These are phyloP conservation scores for Clonostachys rosea DNA, from an alignment of 2,329 filamentous ascomycete genomes.

Conservation along the genomic window DNA sequence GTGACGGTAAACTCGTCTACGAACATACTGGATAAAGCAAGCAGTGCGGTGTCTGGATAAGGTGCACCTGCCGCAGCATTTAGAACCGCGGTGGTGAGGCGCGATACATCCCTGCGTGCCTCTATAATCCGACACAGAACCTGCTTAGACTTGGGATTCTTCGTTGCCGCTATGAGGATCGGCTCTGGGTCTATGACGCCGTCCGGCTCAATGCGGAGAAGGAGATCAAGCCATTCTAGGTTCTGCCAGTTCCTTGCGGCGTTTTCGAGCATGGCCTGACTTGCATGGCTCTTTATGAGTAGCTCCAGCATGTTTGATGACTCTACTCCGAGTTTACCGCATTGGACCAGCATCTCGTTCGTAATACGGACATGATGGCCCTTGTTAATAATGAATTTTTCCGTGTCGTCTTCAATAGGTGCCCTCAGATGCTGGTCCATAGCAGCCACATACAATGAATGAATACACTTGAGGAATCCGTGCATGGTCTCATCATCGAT, in stretches of 20 bases:
- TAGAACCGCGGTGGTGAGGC: no score
- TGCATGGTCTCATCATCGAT: not conserved
- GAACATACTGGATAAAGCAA: no score
- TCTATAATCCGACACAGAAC: no score
- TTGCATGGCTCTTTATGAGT: not conserved
- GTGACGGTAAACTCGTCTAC: no score
- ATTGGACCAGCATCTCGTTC: not conserved
- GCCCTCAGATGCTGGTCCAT: not conserved
- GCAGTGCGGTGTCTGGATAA: no score
- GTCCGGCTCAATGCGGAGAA: not conserved
- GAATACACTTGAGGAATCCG: not conserved
- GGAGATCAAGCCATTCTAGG: not conserved
- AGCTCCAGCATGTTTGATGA: not conserved
- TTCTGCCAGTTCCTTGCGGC: not conserved
- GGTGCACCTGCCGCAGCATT: no score
- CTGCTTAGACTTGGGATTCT: not conserved
- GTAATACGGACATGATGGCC: not conserved
- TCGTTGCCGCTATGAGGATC: not conserved
- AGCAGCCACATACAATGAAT: not conserved
- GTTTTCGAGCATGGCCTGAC: not conserved
- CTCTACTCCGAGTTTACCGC: not conserved
- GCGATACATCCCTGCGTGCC: no score
- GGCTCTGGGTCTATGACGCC: not conserved
- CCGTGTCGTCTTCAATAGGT: not conserved
- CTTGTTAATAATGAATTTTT: not conserved